These are phyloP conservation scores for Dictyostelium citrinum DNA, from an alignment of 78 protist genomes.

Conservation along the genomic window DNA sequence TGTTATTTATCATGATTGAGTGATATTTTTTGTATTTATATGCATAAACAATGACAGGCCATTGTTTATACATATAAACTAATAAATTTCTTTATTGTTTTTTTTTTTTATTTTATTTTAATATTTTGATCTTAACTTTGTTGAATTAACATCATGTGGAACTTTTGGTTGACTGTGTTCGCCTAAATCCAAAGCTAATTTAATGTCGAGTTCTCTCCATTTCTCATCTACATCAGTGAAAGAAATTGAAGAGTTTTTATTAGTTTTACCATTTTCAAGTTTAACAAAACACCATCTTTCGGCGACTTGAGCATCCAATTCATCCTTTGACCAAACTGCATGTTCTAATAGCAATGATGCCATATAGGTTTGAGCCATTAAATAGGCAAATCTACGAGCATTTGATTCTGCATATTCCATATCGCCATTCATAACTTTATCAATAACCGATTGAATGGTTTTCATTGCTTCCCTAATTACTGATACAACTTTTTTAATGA, in stretches of 20 bases:
- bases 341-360: conserved; percentile 60
- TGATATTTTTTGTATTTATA: no score
- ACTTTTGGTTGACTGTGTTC: conserved; percentile 40
- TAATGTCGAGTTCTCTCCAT: conserved; percentile 38
- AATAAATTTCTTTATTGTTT: no score
- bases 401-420: conserved; percentile 36
- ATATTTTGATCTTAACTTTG: conserved; percentile 46
- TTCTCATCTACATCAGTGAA: conserved; percentile 18
- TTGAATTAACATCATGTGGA: neutral
- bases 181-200: conserved; percentile 40
- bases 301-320: conserved; percentile 9
- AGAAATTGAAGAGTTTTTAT: neutral
- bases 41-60: no score
- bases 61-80: no score
- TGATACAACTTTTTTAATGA: neutral
- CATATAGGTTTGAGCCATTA: conserved; percentile 45
- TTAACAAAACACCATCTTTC: conserved; percentile 57
- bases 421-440: conserved; percentile 25
- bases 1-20: no score
- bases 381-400: conserved; percentile 40
- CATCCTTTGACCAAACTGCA: conserved; percentile 27
- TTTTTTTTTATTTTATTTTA: neutral
- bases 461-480: neutral
- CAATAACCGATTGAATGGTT: neutral
- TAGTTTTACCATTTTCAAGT: neutral